Evolutionary conservation across 2,329 filamentous ascomycete species (phyloP).

Genomic region (Mycogone perniciosa): DNA sequence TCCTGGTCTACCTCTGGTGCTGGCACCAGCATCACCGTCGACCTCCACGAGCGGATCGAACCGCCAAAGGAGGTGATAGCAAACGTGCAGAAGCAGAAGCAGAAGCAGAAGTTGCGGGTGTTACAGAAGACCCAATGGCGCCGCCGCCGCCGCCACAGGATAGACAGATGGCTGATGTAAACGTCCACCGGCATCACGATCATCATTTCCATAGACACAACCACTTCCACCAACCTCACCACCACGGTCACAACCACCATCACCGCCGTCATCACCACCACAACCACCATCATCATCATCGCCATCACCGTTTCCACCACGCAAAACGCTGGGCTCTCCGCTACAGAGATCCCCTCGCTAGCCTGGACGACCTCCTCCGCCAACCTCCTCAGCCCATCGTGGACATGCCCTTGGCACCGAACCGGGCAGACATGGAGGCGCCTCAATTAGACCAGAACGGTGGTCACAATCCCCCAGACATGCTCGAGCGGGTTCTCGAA

Average conservation of each 20-base stretch:
- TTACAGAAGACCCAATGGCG: not conserved
- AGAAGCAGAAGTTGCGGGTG: not conserved
- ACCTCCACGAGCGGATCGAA: not conserved
- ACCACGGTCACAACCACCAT: not conserved
- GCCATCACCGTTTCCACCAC: not conserved
- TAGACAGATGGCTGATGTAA: not conserved
- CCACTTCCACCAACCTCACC: not conserved
- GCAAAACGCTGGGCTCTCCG: not conserved
- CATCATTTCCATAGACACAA: slow-evolving; percentile 4
- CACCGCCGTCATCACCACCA: not conserved
- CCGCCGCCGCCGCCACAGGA: not conserved
- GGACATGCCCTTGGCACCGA: not conserved
- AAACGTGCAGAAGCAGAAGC: not conserved
- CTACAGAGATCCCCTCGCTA: not conserved
- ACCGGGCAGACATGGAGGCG: too few species aligned
- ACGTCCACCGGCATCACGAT: slow-evolving; percentile 4
- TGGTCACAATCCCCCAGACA: too few species aligned
- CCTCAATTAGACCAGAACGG: too few species aligned
- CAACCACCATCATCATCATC: not conserved
- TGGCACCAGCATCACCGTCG: not conserved
- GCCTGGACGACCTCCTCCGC: not conserved
- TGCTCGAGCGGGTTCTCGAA: too few species aligned
- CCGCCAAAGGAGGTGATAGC: not conserved
- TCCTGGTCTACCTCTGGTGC: slow-evolving; percentile 5
- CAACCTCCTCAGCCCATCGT: not conserved